Conservation (phyloP, 345 rosid species). For the Microcos paniculata region DNA sequence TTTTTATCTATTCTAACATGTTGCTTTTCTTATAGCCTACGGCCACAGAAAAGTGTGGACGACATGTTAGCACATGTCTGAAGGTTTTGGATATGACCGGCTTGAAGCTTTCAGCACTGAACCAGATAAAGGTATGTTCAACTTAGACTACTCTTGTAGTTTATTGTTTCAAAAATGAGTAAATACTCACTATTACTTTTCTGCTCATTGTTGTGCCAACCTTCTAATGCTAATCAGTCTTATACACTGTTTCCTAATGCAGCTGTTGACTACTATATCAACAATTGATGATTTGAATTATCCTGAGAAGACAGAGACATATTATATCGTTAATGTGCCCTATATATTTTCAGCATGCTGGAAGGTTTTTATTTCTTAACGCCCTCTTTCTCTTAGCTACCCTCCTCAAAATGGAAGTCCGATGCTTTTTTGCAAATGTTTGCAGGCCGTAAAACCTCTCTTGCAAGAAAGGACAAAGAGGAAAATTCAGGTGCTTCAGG, state of each 20-base stretch:
- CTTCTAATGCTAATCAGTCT: neutral
- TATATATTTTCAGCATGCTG: slow-evolving; percentile 90
- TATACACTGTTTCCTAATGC: slow-evolving; percentile 27
- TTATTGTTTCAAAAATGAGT: neutral
- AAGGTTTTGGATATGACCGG: slow-evolving; percentile 99
- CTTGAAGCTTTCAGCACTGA: slow-evolving; percentile 80
- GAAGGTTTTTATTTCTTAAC: slow-evolving; percentile 56
- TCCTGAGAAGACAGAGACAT: slow-evolving; percentile 92
- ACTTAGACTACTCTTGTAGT: neutral
- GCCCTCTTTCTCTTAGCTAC: neutral
- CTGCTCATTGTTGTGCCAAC: neutral
- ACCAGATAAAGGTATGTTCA: slow-evolving; percentile 72
- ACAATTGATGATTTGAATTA: slow-evolving; percentile 91
- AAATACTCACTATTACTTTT: neutral
- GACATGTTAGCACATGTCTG: slow-evolving; percentile 69
- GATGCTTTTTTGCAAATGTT: slow-evolving; percentile 7
- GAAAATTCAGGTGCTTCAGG: slow-evolving; percentile 86
- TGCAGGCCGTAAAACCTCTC: slow-evolving; percentile 82
- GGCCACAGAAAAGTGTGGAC: slow-evolving; percentile 65
- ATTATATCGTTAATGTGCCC: slow-evolving; percentile 87
- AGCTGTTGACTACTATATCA: slow-evolving; percentile 77
- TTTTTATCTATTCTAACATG: slow-evolving; percentile 7
- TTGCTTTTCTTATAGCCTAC: slow-evolving; percentile 52
- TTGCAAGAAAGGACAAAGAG: slow-evolving; percentile 91
- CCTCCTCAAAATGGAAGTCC: neutral